Evolutionary conservation across 148 eudicot species (phyloP), one percentile per base, ranked within the genome.

Genomic region (Cornus suecica): DNA sequence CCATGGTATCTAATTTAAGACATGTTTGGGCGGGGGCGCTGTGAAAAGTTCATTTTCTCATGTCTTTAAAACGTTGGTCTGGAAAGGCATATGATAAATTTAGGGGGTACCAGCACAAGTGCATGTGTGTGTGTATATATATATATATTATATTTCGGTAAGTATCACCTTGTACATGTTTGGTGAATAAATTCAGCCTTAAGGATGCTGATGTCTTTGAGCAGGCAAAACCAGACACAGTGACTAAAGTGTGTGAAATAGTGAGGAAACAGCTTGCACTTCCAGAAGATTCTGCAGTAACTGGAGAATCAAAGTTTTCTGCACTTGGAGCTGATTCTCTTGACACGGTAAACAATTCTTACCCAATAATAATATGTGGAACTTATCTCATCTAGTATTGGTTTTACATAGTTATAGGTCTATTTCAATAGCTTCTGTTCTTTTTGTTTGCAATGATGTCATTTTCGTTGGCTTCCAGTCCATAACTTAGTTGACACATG

Each of bases 261-360:
- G 86, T 83, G 78, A 80, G 80, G 76, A 83, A 77, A 52, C 86
- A 83, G 61, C 45, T 83, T 62, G 86, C 86, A 41, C 54, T 83
- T 15, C 48, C 83, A 24, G 65, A 73, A 26, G 81, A 77, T 30
- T 41, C 80, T 28, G 76, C 68, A 48, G 67, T 83, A 78, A 74
- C 79, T 5, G 83, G 81, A 60, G 83, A 80, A 0, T 76, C 86
- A n/a, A 83, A 77, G 64, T 83, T 83, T 27, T 26, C 78, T 32
- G 25, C 71, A 28, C 83, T 83, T 69, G 86, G 86, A 15, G 86
- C 86, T 29, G 86, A 83, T 76, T 83, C 86, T 48, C 86, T 83
- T 29, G 86, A 83, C 70, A 83, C 86, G 68, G 86, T 83, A 76
- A 52, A 30, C 25, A 56, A 15, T 73, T 73, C 73, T 45, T 28